Percentiles rank a stretch among this genome's conserved stretches.
Evolutionary conservation across 345 rosid genomes (phyloP).

Genomic region (Aquilaria sinensis): DNA sequence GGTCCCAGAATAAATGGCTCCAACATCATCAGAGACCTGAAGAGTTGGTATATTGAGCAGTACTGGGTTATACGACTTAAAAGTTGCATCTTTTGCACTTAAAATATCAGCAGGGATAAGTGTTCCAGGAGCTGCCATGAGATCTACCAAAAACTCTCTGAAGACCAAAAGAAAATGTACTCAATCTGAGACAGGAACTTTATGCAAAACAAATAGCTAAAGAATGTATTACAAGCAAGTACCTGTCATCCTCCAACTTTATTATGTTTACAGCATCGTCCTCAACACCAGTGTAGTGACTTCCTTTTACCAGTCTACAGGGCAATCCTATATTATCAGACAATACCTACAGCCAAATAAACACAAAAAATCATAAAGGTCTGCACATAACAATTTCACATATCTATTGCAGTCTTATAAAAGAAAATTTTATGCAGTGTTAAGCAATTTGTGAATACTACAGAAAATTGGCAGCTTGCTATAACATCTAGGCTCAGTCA

Average conservation of each 20-base stretch:
- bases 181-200: conserved; percentile 8
- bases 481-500: too few species aligned
- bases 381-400: not conserved
- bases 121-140: conserved; percentile 99
- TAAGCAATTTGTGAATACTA: too few species aligned
- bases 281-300: conserved; percentile 97
- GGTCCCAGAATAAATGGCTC: conserved; percentile 29
- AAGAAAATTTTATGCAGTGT: too few species aligned
- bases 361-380: conserved; percentile 14
- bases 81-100: conserved; percentile 47
- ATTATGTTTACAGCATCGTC: conserved; percentile 96
- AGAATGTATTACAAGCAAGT: conserved; percentile 23
- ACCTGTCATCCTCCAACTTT: conserved; percentile 91
- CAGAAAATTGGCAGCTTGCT: too few species aligned
- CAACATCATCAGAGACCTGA: conserved; percentile 35
- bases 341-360: conserved; percentile 59
- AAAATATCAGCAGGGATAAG: conserved; percentile 93
- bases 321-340: conserved; percentile 76
- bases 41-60: conserved; percentile 38
- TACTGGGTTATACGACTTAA: conserved; percentile 40
- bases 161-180: conserved; percentile 17
- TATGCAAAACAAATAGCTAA: not conserved
- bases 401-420: too few species aligned
- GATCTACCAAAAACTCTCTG: conserved; percentile 99
- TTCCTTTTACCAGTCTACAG: conserved; percentile 96